These are phyloP conservation scores for Zygnema cylindricum DNA, from an alignment of 139 green algal genomes.

Conservation along the genomic window DNA sequence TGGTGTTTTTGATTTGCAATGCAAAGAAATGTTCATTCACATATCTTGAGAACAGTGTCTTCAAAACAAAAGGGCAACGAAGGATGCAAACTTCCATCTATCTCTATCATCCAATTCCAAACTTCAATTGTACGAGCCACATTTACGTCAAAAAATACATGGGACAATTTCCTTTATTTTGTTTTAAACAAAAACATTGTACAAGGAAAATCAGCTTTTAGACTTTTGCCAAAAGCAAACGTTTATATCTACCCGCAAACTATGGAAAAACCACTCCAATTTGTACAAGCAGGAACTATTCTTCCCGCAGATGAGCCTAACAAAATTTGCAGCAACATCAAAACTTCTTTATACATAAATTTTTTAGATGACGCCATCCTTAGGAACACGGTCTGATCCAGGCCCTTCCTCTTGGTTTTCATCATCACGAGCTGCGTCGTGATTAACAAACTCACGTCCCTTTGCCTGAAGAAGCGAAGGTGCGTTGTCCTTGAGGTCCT, in stretches of 20 bases:
- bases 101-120: neutral
- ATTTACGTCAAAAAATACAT: too few species aligned
- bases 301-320: neutral
- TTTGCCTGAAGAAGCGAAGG: neutral
- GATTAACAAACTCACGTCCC: neutral
- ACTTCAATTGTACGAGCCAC: too few species aligned
- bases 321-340: neutral
- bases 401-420: conserved; percentile 24
- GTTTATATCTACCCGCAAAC: neutral
- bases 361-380: neutral
- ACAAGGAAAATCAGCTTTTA: neutral
- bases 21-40: too few species aligned
- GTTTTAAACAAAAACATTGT: too few species aligned
- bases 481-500: neutral
- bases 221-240: neutral
- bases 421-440: neutral
- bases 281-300: neutral
- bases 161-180: too few species aligned
- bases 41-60: too few species aligned
- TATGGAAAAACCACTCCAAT: neutral
- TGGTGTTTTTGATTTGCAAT: too few species aligned
- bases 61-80: too few species aligned
- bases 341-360: neutral
- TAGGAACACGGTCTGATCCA: conserved; percentile 3
- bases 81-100: neutral